phyloP scores from a whole-genome alignment of 805 yeast species.

The Schizosaccharomyces cryophilus region DNA sequence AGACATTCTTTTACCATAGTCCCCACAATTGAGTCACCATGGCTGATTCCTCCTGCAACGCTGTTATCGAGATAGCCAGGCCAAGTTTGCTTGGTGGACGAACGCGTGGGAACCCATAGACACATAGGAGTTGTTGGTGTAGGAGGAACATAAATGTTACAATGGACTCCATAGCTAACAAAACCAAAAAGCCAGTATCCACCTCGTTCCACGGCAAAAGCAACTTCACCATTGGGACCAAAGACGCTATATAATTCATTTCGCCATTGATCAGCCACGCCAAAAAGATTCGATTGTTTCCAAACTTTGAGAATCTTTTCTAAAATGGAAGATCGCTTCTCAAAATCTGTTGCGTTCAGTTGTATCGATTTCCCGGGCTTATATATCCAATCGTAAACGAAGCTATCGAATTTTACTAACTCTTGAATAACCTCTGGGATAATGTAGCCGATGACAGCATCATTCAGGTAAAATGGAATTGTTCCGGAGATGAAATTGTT shows the following conservation, averaged over 20 bases:
- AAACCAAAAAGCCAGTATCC: slow-evolving; percentile 64
- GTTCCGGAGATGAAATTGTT: not conserved
- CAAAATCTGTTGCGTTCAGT: not conserved
- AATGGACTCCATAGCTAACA: slow-evolving; percentile 69
- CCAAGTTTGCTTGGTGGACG: slow-evolving; percentile 57
- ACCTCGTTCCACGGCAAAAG: slow-evolving; percentile 55
- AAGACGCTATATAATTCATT: slow-evolving; percentile 57
- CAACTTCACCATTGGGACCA: slow-evolving; percentile 28
- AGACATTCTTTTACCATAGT: slow-evolving; percentile 65
- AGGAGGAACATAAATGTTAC: not conserved
- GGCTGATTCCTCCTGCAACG: slow-evolving; percentile 83
- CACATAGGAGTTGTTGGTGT: not conserved
- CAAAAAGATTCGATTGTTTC: slow-evolving; percentile 9
- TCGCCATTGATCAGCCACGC: slow-evolving; percentile 37
- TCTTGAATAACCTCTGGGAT: not conserved
- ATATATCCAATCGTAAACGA: not conserved
- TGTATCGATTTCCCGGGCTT: not conserved
- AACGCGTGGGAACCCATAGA: slow-evolving; percentile 63
- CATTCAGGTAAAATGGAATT: not conserved
- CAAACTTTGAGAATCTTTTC: slow-evolving; percentile 7
- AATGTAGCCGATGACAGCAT: not conserved
- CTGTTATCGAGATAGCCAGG: slow-evolving; percentile 85
- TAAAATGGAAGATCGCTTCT: not conserved
- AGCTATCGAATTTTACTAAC: not conserved
- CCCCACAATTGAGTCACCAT: slow-evolving; percentile 49